These are phyloP conservation scores for Sicyos edulis DNA, from an alignment of 306 rosid genomes.

Conservation along the genomic window DNA sequence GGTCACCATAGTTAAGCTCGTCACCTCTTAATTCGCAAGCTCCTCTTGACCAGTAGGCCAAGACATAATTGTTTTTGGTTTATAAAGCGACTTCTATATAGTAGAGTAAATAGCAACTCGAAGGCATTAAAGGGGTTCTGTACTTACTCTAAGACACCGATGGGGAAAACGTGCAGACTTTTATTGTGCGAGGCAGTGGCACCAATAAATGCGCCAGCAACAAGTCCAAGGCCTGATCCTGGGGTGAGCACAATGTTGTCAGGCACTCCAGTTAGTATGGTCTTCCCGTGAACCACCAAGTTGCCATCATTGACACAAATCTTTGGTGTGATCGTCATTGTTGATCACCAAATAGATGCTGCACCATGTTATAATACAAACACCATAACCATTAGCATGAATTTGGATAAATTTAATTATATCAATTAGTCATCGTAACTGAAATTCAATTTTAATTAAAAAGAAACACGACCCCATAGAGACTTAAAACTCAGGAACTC, in stretches of 20 bases:
- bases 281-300: slow-evolving; percentile 84
- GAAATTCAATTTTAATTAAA: no score
- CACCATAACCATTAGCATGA: neutral
- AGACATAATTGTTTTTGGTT: no score
- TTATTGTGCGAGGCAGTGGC: slow-evolving; percentile 65
- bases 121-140: neutral
- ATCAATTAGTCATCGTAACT: no score
- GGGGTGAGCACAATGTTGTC: slow-evolving; percentile 72
- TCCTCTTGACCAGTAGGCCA: no score
- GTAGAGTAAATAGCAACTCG: neutral
- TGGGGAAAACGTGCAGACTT: slow-evolving; percentile 80
- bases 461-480: no score
- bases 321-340: slow-evolving; percentile 72
- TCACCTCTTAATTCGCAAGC: no score
- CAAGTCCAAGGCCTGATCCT: slow-evolving; percentile 54
- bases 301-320: slow-evolving; percentile 62
- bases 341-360: slow-evolving; percentile 34
- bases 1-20: no score
- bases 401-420: no score
- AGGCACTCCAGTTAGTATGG: slow-evolving; percentile 69
- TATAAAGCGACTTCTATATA: no score
- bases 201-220: slow-evolving; percentile 73
- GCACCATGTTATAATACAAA: slow-evolving; percentile 10
- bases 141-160: slow-evolving; percentile 78
- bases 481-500: no score